phyloP scores from a whole-genome alignment of 768 basidiomycete genomes.

The Phanerochaete carnosa region DNA sequence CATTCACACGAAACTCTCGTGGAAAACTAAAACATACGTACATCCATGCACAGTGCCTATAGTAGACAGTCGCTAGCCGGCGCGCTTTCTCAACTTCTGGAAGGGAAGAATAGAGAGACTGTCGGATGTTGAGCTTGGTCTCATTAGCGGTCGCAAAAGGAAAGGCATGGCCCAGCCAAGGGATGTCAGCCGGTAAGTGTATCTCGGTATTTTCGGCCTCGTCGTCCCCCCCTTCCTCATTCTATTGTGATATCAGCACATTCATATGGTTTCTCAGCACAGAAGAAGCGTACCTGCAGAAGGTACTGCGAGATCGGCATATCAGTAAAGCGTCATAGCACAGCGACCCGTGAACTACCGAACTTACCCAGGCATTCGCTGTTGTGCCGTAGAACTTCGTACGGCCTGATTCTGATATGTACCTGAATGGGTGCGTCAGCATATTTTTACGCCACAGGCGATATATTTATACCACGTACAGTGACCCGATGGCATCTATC shows the following conservation, averaged over 20 bases:
- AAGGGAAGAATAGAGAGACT: constrained; percentile 42
- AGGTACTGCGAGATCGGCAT: constrained; percentile 44
- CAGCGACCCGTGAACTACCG: constrained; percentile 12
- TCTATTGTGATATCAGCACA: constrained; percentile 32
- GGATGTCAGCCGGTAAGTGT: constrained; percentile 46
- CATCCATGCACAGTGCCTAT: constrained; percentile 71
- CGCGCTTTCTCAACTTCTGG: constrained; percentile 36
- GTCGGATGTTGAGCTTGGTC: constrained; percentile 41
- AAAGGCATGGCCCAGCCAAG: constrained; percentile 60
- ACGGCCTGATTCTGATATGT: constrained; percentile 58
- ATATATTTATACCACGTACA: constrained; percentile 39
- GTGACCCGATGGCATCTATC: constrained; percentile 62
- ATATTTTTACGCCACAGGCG: constrained; percentile 6
- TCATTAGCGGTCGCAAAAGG: constrained; percentile 48
- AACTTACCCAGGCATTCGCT: constrained; percentile 66
- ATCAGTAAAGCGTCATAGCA: background rate
- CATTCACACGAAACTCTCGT: background rate
- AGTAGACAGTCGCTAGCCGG: constrained; percentile 50
- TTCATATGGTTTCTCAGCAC: background rate
- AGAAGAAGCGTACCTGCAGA: constrained; percentile 45
- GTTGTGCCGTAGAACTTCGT: constrained; percentile 64
- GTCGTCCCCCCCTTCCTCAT: constrained; percentile 56
- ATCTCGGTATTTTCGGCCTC: constrained; percentile 39
- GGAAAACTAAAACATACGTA: constrained; percentile 28
- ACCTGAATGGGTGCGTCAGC: constrained; percentile 32